A percentile compares a stretch with the other conserved stretches of the same genome.
Conservation (phyloP, 495 filamentous ascomycete genomes). For the Xylaria telfairii region DNA sequence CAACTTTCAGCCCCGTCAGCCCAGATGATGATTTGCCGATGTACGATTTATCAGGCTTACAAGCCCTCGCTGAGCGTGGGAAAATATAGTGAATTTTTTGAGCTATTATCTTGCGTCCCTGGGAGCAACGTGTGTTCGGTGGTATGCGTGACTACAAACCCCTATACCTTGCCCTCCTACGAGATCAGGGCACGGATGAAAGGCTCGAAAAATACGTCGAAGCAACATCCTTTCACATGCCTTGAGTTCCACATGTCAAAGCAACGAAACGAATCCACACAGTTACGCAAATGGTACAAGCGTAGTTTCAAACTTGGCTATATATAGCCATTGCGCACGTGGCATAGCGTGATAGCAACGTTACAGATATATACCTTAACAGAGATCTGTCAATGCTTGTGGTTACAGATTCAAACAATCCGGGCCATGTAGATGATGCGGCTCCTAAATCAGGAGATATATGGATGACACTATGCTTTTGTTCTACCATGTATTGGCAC, state of each 20-base stretch:
- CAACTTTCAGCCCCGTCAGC: slow-evolving; percentile 17
- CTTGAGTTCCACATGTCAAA: not conserved
- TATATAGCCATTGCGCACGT: not conserved
- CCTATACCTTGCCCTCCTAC: no score
- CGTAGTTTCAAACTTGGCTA: not conserved
- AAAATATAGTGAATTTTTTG: not conserved
- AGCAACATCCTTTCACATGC: not conserved
- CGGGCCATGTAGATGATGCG: not conserved
- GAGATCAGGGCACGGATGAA: not conserved
- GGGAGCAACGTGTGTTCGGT: not conserved
- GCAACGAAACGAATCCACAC: slow-evolving; percentile 1
- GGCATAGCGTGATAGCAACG: not conserved
- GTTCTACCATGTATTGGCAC: no score
- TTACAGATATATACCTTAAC: not conserved
- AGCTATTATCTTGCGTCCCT: not conserved
- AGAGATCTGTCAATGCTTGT: not conserved
- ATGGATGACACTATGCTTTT: not conserved
- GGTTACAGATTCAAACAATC: not conserved
- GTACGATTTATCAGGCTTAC: slow-evolving; percentile 20
- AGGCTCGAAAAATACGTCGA: not conserved
- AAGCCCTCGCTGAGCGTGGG: slow-evolving; percentile 14
- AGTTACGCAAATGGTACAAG: not conserved
- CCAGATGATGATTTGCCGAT: slow-evolving; percentile 3
- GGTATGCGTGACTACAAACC: slow-evolving; percentile 2
- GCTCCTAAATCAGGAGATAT: not conserved